phyloP scores from a whole-genome alignment of 768 basidiomycete genomes.

The Phlegmacium glaucopus region DNA sequence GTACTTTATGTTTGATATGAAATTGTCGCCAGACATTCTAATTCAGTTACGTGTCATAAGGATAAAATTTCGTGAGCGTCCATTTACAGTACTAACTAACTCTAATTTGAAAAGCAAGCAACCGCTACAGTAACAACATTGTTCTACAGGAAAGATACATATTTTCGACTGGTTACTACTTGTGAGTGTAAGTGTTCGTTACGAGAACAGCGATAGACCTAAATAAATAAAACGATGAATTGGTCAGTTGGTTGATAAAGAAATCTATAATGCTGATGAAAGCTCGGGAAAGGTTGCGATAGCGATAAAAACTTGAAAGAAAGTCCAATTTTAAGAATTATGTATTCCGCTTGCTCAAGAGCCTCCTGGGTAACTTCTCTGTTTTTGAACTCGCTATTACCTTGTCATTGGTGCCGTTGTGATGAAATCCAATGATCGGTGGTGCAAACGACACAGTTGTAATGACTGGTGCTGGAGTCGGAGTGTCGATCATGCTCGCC shows the following conservation, averaged over 20 bases:
- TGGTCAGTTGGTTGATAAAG: neutral
- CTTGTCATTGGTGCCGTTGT: conserved; percentile 9
- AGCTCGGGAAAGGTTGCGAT: neutral
- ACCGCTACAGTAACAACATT: conserved; percentile 2
- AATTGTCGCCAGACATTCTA: neutral
- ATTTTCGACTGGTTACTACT: conserved; percentile 5
- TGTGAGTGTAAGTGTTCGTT: conserved; percentile 1
- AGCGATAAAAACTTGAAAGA: neutral
- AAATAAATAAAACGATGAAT: neutral
- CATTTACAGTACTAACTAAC: conserved; percentile 1
- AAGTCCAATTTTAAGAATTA: conserved; percentile 23
- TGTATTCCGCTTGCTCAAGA: conserved; percentile 42
- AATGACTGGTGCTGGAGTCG: conserved; percentile 17
- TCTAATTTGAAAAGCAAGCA: conserved; percentile 2
- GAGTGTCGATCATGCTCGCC: conserved; percentile 18
- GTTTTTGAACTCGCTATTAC: conserved; percentile 13
- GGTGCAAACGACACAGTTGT: conserved; percentile 28
- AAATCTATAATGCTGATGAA: neutral
- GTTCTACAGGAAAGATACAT: neutral
- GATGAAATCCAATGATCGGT: conserved; percentile 22
- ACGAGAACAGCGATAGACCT: conserved; percentile 1
- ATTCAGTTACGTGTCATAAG: neutral
- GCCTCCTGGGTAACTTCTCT: conserved; percentile 27
- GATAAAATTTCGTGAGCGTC: conserved; percentile 4
- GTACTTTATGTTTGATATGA: no score